These are phyloP conservation scores for Striga asiatica DNA, from an alignment of 257 asterid genomes.

Conservation along the genomic window DNA sequence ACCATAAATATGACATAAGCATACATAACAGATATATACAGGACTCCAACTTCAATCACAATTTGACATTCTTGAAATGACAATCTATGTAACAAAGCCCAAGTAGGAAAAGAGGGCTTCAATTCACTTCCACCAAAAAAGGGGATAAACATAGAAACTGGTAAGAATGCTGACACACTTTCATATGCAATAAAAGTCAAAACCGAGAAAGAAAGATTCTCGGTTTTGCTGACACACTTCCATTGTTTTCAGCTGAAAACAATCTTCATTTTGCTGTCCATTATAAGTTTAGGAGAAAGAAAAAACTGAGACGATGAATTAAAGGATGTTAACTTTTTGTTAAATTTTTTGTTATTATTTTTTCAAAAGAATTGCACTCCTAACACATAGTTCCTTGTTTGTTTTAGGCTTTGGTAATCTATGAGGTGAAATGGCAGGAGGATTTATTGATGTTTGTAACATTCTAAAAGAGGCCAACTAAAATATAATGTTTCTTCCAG, in stretches of 20 bases:
- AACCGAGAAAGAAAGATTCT: neutral
- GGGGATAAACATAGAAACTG: neutral
- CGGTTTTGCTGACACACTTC: no score
- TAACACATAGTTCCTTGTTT: slow-evolving; percentile 5
- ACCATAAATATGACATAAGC: neutral
- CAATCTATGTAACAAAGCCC: neutral
- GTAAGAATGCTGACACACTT: neutral
- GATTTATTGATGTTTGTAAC: neutral
- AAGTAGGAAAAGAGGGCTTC: neutral
- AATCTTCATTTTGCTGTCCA: neutral
- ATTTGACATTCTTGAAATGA: neutral
- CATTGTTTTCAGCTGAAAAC: neutral
- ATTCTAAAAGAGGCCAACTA: neutral
- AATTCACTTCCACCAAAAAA: neutral
- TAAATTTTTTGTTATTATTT: no score
- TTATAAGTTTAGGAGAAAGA: neutral
- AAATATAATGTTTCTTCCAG: neutral
- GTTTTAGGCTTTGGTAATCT: neutral
- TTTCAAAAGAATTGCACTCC: neutral
- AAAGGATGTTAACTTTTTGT: neutral
- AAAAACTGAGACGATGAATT: neutral
- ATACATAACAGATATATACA: neutral
- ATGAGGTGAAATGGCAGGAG: neutral
- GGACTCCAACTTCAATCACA: neutral
- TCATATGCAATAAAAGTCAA: neutral